Percentiles rank a stretch among this genome's conserved stretches.
These are phyloP conservation scores for Ophiosphaerella narmari DNA, from an alignment of 2,329 filamentous ascomycete genomes.

Conservation along the genomic window DNA sequence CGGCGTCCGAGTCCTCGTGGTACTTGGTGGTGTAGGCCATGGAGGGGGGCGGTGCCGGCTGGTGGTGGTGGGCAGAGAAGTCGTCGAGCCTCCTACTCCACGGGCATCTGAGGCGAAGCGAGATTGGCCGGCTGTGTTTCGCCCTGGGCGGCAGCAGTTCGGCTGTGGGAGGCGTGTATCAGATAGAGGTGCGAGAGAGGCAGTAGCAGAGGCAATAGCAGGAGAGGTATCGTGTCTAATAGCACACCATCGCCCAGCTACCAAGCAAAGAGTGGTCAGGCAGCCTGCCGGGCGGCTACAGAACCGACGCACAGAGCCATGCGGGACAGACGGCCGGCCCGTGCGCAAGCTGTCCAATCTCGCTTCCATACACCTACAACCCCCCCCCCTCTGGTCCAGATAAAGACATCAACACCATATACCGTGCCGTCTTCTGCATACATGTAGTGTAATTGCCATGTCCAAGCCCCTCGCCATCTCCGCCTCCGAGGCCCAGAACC, in stretches of 20 bases:
- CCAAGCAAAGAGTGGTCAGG: no score
- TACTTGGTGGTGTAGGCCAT: conserved; percentile 59
- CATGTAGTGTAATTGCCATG: conserved; percentile 9
- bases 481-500: conserved; percentile 48
- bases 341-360: neutral
- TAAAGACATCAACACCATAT: neutral
- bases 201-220: neutral
- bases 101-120: conserved; percentile 41
- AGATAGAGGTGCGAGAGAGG: conserved; percentile 21
- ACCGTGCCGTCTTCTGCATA: no score
- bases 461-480: conserved; percentile 30
- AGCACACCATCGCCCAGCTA: no score
- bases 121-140: conserved; percentile 43
- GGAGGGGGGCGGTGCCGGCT: conserved; percentile 12
- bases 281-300: neutral
- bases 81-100: no score
- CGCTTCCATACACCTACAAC: no score
- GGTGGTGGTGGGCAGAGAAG: conserved; percentile 5
- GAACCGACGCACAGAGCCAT: neutral
- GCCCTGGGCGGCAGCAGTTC: conserved; percentile 18
- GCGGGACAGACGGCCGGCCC: neutral
- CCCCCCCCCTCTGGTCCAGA: neutral
- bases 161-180: conserved; percentile 22
- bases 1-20: conserved; percentile 72
- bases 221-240: neutral